Base-by-base conservation (phyloP, 1,139 yeast genomes). In the Candida dubliniensis region DNA sequence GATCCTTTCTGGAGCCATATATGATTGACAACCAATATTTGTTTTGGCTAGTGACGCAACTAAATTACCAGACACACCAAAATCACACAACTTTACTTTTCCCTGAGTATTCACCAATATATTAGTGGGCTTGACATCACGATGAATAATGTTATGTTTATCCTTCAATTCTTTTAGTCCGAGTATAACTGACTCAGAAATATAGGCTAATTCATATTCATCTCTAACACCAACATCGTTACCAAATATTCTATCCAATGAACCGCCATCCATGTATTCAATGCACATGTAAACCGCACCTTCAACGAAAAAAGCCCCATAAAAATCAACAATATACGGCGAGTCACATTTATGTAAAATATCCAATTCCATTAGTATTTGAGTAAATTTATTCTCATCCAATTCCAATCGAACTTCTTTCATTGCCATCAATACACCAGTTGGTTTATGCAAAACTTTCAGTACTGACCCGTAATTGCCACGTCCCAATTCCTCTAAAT, bases 1-100 rank as follows among this genome's bases (percentile, higher is more conserved):
- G 58, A 93, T 95, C 59, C 99, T 78, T 64, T 93, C 99, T 1
- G 99, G 99, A 0, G 99, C 98, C 99, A 95, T 95, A 66, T 93
- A 93, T 4, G 96, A 87, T 66, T 93, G 99, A 64, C 99, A 95
- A 6, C 99, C 99, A 56, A 93, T 91, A 59, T 93, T 93, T 0
- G 99, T 93, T 58, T 90, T 83, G 8, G 99, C 99, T 57, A 93
- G 76, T 0, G 96, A 89, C 1, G 98, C 97, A 31, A 93, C 99
- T 50, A 93, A 71, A 60, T 93, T 93, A 26, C 99, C 99, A 46
- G 90, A 81, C 18, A 93, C 99, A 37, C 99, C 99, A 66, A 93
- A 93, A 67, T 93, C 99, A 70, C 97, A 90, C 33, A 93, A 71
- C 62, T 93, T 95, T 31, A 95, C 89, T 54, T 86, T 84, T 18